phyloP scores from a whole-genome alignment of 305 asterid genomes.

The Solanum hybrid region DNA sequence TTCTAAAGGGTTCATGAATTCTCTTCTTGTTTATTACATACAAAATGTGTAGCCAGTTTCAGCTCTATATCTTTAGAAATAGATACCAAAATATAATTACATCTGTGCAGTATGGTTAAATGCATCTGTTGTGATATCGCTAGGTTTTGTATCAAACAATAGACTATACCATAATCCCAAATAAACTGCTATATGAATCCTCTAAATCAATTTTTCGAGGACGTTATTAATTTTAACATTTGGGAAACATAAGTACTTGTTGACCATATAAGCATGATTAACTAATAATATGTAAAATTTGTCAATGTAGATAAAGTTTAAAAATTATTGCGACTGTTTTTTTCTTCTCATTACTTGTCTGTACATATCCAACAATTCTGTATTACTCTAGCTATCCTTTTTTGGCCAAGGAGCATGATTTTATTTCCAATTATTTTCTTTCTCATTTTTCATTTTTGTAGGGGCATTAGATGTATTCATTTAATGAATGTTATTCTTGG shows the following conservation, averaged over 20 bases:
- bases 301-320: background rate
- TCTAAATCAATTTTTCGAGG: background rate
- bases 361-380: background rate
- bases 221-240: background rate
- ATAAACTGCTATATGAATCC: background rate
- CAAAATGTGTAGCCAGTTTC: background rate
- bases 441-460: background rate
- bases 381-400: background rate
- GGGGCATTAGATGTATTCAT: background rate
- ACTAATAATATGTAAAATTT: background rate
- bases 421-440: background rate
- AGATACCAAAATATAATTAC: background rate
- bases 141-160: background rate
- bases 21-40: background rate
- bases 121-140: background rate
- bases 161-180: background rate
- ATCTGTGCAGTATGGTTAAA: background rate
- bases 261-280: background rate
- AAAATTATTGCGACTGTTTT: background rate
- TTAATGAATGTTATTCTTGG: slow-evolving; percentile 6
- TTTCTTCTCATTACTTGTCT: background rate
- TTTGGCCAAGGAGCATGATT: background rate
- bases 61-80: background rate
- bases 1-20: background rate
- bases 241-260: background rate